Evolutionary conservation across 2,329 filamentous ascomycete genomes (phyloP).

Genomic region (Elsinoe fawcettii): DNA sequence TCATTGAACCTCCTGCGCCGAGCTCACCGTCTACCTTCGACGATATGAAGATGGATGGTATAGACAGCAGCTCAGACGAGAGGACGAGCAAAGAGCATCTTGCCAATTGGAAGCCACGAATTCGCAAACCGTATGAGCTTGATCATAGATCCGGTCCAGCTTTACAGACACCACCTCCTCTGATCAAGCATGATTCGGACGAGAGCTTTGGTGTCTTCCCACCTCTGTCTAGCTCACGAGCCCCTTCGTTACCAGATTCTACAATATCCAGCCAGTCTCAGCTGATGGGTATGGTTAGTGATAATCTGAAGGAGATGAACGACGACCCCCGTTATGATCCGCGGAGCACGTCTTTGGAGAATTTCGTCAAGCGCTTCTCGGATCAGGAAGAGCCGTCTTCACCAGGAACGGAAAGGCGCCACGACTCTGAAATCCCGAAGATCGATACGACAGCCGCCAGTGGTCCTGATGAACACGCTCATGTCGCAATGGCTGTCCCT

Average conservation of each 20-base stretch:
- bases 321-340: constrained; percentile 1
- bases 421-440: not conserved
- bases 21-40: not conserved
- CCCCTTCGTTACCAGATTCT: constrained; percentile 46
- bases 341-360: not conserved
- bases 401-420: not conserved
- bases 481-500: constrained; percentile 5
- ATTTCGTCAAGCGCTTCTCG: not conserved
- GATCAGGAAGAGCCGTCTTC: not conserved
- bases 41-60: constrained; percentile 1
- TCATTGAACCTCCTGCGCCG: not conserved
- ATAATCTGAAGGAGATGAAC: constrained; percentile 14
- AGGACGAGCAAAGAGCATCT: constrained; percentile 21
- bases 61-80: constrained; percentile 14
- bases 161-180: constrained; percentile 29
- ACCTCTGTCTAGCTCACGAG: constrained; percentile 52
- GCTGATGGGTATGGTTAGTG: constrained; percentile 18
- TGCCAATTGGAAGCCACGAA: constrained; percentile 23
- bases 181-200: constrained; percentile 49
- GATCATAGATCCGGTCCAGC: constrained; percentile 22
- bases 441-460: constrained; percentile 1
- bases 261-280: constrained; percentile 31
- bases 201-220: constrained; percentile 59
- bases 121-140: constrained; percentile 23
- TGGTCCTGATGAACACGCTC: not conserved